phyloP scores from a whole-genome alignment of 345 rosid genomes.

The Fremontodendron californicum region DNA sequence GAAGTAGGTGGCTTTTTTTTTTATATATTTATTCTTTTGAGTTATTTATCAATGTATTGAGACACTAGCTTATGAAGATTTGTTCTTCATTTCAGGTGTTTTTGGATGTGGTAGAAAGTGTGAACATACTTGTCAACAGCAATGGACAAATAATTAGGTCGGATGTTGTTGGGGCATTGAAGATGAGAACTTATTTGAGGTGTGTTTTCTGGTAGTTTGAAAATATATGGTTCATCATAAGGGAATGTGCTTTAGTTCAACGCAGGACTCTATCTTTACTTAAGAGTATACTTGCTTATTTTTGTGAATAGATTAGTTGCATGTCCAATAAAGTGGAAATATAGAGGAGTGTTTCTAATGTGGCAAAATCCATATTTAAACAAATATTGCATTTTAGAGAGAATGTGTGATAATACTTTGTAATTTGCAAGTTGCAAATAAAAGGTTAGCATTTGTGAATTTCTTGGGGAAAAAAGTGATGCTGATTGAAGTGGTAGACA shows the following conservation, averaged over 20 bases:
- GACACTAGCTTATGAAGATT: constrained; percentile 9
- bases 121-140: constrained; percentile 95
- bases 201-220: constrained; percentile 22
- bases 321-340: not conserved
- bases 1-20: constrained; percentile 49
- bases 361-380: not conserved
- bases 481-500: not conserved
- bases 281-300: not conserved
- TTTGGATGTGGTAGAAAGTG: constrained; percentile 92
- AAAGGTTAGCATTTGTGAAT: not conserved
- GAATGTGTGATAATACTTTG: constrained; percentile 5
- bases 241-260: constrained; percentile 1
- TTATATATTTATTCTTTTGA: not conserved
- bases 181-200: constrained; percentile 98
- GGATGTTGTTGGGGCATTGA: constrained; percentile 95
- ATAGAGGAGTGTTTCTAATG: constrained; percentile 2
- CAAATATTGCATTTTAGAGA: not conserved
- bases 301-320: not conserved
- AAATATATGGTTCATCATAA: not conserved
- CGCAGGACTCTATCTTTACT: not conserved
- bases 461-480: not conserved
- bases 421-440: constrained; percentile 8
- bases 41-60: constrained; percentile 16
- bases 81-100: constrained; percentile 57
- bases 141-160: constrained; percentile 92